Percentiles rank a stretch among this genome's conserved stretches.
Evolutionary conservation across 768 basidiomycete species (phyloP).

Genomic region (Panus rudis): DNA sequence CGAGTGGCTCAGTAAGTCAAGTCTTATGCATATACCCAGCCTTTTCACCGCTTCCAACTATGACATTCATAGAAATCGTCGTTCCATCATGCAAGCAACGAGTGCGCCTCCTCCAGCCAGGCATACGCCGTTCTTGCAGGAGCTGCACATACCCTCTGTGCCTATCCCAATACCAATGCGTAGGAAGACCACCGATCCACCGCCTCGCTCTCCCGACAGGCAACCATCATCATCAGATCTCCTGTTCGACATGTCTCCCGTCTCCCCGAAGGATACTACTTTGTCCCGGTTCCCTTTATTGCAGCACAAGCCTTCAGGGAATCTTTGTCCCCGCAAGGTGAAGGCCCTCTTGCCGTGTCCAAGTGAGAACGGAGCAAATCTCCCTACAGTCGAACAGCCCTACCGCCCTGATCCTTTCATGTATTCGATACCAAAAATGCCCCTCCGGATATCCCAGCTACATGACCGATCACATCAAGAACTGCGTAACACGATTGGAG

Average conservation of each 20-base stretch:
- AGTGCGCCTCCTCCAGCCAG: constrained; percentile 4
- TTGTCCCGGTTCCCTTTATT: too few species aligned
- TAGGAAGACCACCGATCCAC: constrained; percentile 9
- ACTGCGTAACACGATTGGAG: neutral
- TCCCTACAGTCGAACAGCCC: too few species aligned
- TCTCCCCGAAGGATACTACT: constrained; percentile 14
- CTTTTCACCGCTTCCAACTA: too few species aligned
- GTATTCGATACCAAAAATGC: constrained; percentile 12
- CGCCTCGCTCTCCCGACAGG: constrained; percentile 21
- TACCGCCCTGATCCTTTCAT: constrained; percentile 13
- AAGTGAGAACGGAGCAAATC: neutral
- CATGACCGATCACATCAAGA: constrained; percentile 9
- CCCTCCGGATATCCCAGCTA: constrained; percentile 5
- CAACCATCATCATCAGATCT: constrained; percentile 37
- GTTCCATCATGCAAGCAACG: constrained; percentile 5
- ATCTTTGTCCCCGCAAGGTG: constrained; percentile 18
- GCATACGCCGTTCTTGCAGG: constrained; percentile 4
- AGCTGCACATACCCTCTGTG: constrained; percentile 5
- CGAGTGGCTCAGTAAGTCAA: too few species aligned
- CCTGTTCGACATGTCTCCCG: constrained; percentile 49
- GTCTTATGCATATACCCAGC: too few species aligned
- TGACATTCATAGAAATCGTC: too few species aligned
- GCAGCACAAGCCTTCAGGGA: constrained; percentile 2
- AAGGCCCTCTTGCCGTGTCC: constrained; percentile 10
- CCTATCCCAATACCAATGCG: constrained; percentile 15